phyloP scores from a whole-genome alignment of 2,329 filamentous ascomycete species.

The Fusarium sp. region DNA sequence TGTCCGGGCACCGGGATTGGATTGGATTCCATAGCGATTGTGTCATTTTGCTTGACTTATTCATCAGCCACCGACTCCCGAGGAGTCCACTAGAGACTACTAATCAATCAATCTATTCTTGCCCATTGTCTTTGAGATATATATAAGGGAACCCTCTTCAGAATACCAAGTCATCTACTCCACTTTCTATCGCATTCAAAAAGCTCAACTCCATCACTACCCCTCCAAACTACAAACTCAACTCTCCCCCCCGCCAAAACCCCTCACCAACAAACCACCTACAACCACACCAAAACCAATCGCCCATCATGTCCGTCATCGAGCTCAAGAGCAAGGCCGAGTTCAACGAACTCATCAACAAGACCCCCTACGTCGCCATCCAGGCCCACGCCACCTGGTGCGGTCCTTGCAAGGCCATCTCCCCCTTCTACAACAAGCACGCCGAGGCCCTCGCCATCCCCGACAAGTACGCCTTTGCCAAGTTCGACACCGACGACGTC shows the following conservation, averaged over 20 bases:
- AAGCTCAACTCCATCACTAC: constrained; percentile 13
- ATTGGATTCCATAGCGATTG: constrained; percentile 24
- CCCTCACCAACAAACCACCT: constrained; percentile 25
- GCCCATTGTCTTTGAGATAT: constrained; percentile 10
- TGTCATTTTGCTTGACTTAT: constrained; percentile 39
- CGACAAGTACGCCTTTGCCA: constrained; percentile 64
- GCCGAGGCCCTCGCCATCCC: constrained; percentile 53
- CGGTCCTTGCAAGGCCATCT: constrained; percentile 70
- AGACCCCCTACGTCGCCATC: constrained; percentile 63
- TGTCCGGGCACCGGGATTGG: constrained; percentile 9
- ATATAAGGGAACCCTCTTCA: constrained; percentile 2
- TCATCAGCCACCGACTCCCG: constrained; percentile 35
- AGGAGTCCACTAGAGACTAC: background rate
- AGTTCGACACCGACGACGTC: constrained; percentile 69
- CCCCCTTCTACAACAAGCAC: constrained; percentile 64
- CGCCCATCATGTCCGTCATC: constrained; percentile 46
- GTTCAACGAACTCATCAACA: constrained; percentile 61
- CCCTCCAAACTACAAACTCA: constrained; percentile 13
- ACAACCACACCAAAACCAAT: constrained; percentile 12
- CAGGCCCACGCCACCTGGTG: constrained; percentile 73
- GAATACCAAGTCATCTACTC: constrained; percentile 22
- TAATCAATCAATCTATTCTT: background rate
- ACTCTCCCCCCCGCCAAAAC: constrained; percentile 29
- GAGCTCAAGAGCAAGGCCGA: constrained; percentile 57
- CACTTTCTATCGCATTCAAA: background rate